These are phyloP conservation scores for Saccharomycopsis sp. DNA, from an alignment of 805 yeast genomes.

Conservation along the genomic window DNA sequence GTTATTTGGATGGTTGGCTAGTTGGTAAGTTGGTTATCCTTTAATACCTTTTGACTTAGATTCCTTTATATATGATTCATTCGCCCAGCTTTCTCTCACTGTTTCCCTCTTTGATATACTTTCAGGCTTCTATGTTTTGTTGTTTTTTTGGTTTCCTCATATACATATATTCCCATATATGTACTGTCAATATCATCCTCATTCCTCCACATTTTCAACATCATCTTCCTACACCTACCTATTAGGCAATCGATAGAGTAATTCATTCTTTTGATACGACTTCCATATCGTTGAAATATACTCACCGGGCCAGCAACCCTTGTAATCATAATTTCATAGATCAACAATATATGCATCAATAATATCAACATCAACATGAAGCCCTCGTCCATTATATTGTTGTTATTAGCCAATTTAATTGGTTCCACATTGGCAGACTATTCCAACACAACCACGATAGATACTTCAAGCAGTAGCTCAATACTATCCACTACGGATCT, in stretches of 20 bases:
- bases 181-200: neutral
- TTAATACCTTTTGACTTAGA: neutral
- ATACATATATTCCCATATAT: neutral
- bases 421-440: neutral
- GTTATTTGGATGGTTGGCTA: neutral
- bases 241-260: no score
- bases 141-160: neutral
- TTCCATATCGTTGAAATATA: neutral
- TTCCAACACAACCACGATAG: neutral
- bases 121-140: neutral
- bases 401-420: neutral
- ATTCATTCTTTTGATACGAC: neutral
- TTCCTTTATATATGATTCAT: neutral
- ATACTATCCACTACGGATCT: neutral
- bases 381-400: neutral
- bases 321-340: neutral
- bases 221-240: no score
- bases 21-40: neutral
- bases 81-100: neutral
- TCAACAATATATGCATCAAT: neutral
- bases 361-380: neutral
- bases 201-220: no score
- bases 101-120: neutral
- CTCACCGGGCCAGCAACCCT: neutral
- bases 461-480: neutral